Conservation (phyloP, 176 grass and related monocot species). For the Triticum aestivum region IWGSC_CS_RefSeq_v2.1 NC_057810.1:729713387-729713886, state of each 20-base stretch:
- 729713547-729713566: background rate
- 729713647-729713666: too few relatives aligned
- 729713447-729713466: background rate
- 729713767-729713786: conserved; percentile 36
- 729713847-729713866: conserved; percentile 7
- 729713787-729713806: conserved; percentile 12
- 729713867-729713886: background rate
- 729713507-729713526: background rate
- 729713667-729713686: background rate
- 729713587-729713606: conserved; percentile 16
- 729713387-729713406: background rate
- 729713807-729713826: background rate
- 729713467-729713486: background rate
- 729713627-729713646: background rate
- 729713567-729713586: background rate
- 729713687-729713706: conserved; percentile 31
- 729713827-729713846: conserved; percentile 15
- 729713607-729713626: background rate
- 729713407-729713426: background rate
- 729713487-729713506: rapidly evolving
- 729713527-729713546: conserved; percentile 14
- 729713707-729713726: conserved; percentile 22
- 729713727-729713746: conserved; percentile 22
- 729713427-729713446: background rate
- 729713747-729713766: background rate